phyloP scores from a whole-genome alignment of 2,329 filamentous ascomycete genomes.

The Pochonia chlamydosporia region DNA sequence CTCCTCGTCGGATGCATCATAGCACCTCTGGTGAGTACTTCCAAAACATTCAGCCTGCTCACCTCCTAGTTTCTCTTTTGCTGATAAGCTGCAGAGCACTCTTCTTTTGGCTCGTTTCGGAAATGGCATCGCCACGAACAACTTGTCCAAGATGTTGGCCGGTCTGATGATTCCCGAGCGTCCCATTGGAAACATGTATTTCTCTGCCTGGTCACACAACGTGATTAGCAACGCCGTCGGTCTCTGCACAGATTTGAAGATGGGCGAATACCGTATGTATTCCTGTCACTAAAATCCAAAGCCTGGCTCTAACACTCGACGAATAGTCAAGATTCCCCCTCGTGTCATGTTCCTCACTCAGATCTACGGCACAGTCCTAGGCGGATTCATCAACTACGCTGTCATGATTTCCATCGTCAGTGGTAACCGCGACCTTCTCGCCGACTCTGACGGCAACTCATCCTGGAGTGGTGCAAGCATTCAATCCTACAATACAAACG shows the following conservation, averaged over 20 bases:
- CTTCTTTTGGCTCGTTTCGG: conserved; percentile 47
- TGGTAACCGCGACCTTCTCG: conserved; percentile 34
- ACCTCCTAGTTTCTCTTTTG: conserved; percentile 15
- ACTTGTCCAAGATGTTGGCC: conserved; percentile 51
- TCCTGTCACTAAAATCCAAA: not conserved
- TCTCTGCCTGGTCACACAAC: conserved; percentile 53
- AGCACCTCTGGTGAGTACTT: conserved; percentile 4
- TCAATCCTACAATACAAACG: conserved; percentile 36
- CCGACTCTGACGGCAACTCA: conserved; percentile 32
- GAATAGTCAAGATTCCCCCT: conserved; percentile 25
- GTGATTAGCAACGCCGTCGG: conserved; percentile 45
- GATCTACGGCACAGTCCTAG: conserved; percentile 33
- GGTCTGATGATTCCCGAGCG: conserved; percentile 44
- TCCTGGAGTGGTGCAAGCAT: conserved; percentile 44
- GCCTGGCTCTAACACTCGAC: not conserved
- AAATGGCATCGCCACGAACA: conserved; percentile 38
- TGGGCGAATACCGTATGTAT: conserved; percentile 50
- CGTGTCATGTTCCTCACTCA: conserved; percentile 35
- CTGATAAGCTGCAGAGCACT: conserved; percentile 33
- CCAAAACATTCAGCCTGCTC: too few species aligned
- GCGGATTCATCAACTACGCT: conserved; percentile 38
- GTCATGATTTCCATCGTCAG: conserved; percentile 39
- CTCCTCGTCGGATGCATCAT: conserved; percentile 19
- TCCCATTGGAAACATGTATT: conserved; percentile 53
- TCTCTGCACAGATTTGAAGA: conserved; percentile 48